Percentiles rank a stretch among this genome's conserved stretches.
These are phyloP conservation scores for Luffa aegyptiaca DNA, from an alignment of 306 rosid genomes.

Conservation along the genomic window DNA sequence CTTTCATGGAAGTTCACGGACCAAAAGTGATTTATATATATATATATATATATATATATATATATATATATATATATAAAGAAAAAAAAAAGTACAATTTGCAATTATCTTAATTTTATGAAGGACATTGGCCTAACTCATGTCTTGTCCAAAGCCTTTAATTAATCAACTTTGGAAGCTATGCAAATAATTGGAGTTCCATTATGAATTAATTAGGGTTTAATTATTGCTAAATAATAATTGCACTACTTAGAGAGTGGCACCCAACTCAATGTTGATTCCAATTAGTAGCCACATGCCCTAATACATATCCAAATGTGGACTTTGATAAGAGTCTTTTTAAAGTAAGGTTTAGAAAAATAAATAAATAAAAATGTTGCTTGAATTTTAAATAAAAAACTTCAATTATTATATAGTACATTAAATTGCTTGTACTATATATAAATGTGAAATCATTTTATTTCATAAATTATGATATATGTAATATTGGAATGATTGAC, in stretches of 20 bases:
- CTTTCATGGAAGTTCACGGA: too few species aligned
- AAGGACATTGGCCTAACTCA: background rate
- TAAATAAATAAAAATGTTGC: too few species aligned
- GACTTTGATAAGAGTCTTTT: background rate
- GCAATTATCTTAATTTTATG: background rate
- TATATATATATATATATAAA: too few species aligned
- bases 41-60: too few species aligned
- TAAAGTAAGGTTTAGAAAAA: background rate
- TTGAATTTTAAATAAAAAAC: too few species aligned
- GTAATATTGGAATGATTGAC: background rate
- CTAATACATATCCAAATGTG: background rate
- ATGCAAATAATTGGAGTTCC: constrained; percentile 1
- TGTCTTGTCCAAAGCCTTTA: background rate
- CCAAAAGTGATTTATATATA: too few species aligned
- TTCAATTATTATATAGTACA: background rate
- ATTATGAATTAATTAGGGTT: background rate
- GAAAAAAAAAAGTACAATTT: background rate
- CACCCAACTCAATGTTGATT: constrained; percentile 1
- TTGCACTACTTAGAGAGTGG: background rate
- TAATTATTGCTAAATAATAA: background rate
- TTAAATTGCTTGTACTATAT: background rate
- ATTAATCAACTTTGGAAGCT: background rate
- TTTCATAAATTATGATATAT: background rate
- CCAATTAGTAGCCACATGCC: background rate
- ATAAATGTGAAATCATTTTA: background rate